Conservation (phyloP, 805 yeast species). For the Naumovozyma baii region DNA sequence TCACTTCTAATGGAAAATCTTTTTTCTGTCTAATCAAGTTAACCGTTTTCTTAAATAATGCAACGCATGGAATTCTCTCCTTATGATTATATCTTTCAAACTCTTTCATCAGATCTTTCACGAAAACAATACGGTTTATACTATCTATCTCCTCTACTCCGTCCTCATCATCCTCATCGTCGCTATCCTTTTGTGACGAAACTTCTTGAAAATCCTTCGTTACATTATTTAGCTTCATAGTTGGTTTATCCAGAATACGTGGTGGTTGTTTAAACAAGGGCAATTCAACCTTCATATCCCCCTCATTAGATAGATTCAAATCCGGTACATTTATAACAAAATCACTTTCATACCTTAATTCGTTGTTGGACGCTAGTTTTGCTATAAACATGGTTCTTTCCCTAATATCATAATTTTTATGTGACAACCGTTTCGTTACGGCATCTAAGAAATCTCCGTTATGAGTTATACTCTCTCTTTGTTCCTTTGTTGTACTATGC, state of each 20-base stretch:
- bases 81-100: slow-evolving; percentile 37
- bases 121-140: slow-evolving; percentile 42
- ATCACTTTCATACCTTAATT: slow-evolving; percentile 23
- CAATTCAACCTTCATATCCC: slow-evolving; percentile 4
- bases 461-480: slow-evolving; percentile 9
- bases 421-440: slow-evolving; percentile 22
- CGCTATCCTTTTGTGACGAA: slow-evolving; percentile 15
- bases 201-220: background rate
- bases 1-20: slow-evolving; percentile 49
- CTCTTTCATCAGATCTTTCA: slow-evolving; percentile 60
- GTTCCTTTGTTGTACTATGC: slow-evolving; percentile 3
- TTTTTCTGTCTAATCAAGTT: slow-evolving; percentile 57
- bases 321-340: slow-evolving; percentile 17
- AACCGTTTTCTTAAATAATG: slow-evolving; percentile 35
- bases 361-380: slow-evolving; percentile 18
- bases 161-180: slow-evolving; percentile 29
- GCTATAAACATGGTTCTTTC: slow-evolving; percentile 31
- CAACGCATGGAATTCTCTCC: slow-evolving; percentile 29
- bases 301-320: slow-evolving; percentile 2
- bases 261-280: background rate
- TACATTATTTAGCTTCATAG: background rate
- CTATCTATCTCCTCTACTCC: slow-evolving; percentile 34
- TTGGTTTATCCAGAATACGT: background rate
- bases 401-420: slow-evolving; percentile 15
- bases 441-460: slow-evolving; percentile 18